phyloP scores from a whole-genome alignment of 208 protist genomes.

The Angomonas deanei region DNA sequence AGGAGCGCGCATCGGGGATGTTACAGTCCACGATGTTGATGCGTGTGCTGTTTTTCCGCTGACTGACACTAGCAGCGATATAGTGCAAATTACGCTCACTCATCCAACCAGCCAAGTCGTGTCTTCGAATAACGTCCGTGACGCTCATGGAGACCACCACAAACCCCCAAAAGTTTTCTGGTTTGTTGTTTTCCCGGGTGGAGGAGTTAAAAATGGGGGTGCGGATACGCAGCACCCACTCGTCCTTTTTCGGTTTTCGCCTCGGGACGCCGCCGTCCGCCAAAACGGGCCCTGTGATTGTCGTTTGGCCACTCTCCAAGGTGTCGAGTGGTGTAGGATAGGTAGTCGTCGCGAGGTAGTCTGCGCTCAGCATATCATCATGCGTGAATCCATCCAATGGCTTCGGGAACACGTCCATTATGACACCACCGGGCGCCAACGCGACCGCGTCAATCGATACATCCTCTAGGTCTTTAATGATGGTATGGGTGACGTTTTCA shows the following conservation, averaged over 20 bases:
- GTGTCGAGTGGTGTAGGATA: not conserved
- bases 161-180: conserved; percentile 54
- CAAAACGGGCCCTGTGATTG: not conserved
- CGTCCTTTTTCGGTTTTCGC: not conserved
- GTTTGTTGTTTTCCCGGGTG: not conserved
- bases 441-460: conserved; percentile 5
- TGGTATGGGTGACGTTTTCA: not conserved
- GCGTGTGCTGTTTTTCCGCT: not conserved
- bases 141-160: conserved; percentile 17
- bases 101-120: conserved; percentile 11
- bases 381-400: not conserved
- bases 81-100: conserved; percentile 17
- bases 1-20: not conserved
- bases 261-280: not conserved
- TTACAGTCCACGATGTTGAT: not conserved
- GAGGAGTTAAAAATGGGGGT: conserved; percentile 5
- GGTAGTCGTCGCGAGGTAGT: not conserved
- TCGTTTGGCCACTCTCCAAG: not conserved
- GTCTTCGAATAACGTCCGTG: conserved; percentile 11
- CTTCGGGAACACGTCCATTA: conserved; percentile 18
- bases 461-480: not conserved
- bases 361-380: not conserved
- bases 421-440: conserved; percentile 34
- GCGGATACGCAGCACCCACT: not conserved
- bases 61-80: not conserved